Conservation (phyloP, 768 basidiomycete genomes). For the Pulveroboletus sp. region DNA sequence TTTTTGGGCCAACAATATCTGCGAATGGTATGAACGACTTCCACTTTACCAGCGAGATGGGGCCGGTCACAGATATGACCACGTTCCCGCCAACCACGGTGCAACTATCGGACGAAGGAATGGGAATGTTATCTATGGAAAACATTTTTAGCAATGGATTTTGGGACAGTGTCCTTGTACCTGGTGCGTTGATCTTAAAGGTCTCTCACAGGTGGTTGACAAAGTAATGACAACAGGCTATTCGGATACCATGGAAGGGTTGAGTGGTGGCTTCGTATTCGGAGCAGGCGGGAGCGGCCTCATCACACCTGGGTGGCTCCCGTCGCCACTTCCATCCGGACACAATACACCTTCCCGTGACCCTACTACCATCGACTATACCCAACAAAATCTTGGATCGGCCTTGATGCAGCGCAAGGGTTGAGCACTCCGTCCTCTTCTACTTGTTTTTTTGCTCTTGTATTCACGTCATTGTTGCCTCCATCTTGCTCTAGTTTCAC, state of each 20-base stretch:
- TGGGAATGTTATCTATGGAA: constrained; percentile 72
- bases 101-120: constrained; percentile 38
- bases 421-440: constrained; percentile 9
- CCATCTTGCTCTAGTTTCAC: not conserved
- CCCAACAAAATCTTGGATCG: constrained; percentile 24
- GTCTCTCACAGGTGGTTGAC: not conserved
- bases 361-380: constrained; percentile 24
- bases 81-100: constrained; percentile 91
- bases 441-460: constrained; percentile 3
- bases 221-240: constrained; percentile 52
- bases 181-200: constrained; percentile 50
- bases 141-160: constrained; percentile 75
- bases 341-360: constrained; percentile 39
- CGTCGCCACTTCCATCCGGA: constrained; percentile 60
- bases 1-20: constrained; percentile 23
- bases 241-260: constrained; percentile 74
- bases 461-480: constrained; percentile 1
- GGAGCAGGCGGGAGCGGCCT: constrained; percentile 81
- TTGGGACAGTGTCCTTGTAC: constrained; percentile 87
- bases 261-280: constrained; percentile 84
- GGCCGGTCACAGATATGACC: constrained; percentile 75
- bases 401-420: constrained; percentile 26
- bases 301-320: constrained; percentile 69
- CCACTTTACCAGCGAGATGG: constrained; percentile 81
- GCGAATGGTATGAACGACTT: constrained; percentile 44